Evolutionary conservation across 2,329 filamentous ascomycete genomes (phyloP).

Genomic region (Rachicladosporium sp.): DNA sequence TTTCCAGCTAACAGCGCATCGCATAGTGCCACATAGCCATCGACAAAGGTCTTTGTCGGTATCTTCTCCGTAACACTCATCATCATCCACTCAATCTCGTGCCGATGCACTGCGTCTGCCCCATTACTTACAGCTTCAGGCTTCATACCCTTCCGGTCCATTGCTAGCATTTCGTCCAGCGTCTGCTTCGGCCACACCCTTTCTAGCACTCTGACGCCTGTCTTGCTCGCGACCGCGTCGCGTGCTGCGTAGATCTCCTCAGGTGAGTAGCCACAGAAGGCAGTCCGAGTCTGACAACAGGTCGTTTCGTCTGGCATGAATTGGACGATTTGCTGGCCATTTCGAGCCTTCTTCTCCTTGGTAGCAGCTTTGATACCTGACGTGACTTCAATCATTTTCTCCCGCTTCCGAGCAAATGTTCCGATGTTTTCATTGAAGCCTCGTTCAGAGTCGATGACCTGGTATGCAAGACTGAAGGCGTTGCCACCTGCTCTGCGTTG

Average conservation of each 20-base stretch:
- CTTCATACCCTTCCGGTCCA: slow-evolving; percentile 8
- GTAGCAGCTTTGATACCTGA: slow-evolving; percentile 5
- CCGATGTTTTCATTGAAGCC: slow-evolving; percentile 13
- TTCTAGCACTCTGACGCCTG: slow-evolving; percentile 8
- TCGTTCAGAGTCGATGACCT: slow-evolving; percentile 11
- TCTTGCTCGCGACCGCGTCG: slow-evolving; percentile 8
- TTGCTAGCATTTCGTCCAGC: slow-evolving; percentile 8
- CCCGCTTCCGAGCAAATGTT: slow-evolving; percentile 7
- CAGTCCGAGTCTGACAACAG: slow-evolving; percentile 9
- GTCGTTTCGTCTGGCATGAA: slow-evolving; percentile 8
- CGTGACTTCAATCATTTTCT: slow-evolving; percentile 12
- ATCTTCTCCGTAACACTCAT: slow-evolving; percentile 7
- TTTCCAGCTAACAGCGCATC: too few species aligned
- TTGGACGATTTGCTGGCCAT: slow-evolving; percentile 5
- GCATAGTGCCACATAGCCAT: slow-evolving; percentile 12
- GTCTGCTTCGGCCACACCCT: slow-evolving; percentile 8
- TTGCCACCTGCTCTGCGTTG: slow-evolving; percentile 12
- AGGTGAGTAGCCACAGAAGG: slow-evolving; percentile 9
- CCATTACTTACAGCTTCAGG: background rate
- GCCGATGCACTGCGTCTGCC: too few species aligned
- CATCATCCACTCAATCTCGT: slow-evolving; percentile 13
- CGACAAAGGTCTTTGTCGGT: slow-evolving; percentile 10
- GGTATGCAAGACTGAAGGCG: slow-evolving; percentile 8
- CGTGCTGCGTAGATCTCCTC: slow-evolving; percentile 8
- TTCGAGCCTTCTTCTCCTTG: slow-evolving; percentile 2